Conservation (phyloP, 331 rosid species). For the Cydonia oblonga region DNA sequence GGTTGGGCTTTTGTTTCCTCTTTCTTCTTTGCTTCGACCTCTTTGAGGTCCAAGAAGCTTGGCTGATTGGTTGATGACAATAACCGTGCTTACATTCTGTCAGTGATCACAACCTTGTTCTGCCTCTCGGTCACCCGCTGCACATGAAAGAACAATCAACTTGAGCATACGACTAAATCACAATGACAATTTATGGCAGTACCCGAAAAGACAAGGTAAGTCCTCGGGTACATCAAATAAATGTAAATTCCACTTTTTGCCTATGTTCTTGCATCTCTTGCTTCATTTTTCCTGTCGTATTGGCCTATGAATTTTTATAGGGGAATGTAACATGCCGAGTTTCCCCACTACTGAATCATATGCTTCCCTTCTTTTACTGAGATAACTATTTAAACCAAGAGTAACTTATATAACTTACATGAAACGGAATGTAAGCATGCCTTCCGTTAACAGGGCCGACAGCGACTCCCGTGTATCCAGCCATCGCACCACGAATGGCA, state of each 20-base stretch:
- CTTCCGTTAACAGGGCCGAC: slow-evolving; percentile 42
- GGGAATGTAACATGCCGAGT: not conserved
- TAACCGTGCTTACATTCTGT: slow-evolving; percentile 50
- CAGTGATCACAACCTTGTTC: slow-evolving; percentile 7
- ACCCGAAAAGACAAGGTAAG: not conserved
- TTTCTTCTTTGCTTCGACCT: not conserved
- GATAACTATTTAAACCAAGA: not conserved
- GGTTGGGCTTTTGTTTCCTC: not conserved
- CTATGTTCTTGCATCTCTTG: not conserved
- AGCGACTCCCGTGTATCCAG: slow-evolving; percentile 50
- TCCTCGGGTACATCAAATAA: not conserved
- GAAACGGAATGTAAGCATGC: slow-evolving; percentile 49
- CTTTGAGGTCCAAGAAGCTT: slow-evolving; percentile 28
- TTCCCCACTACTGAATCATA: not conserved
- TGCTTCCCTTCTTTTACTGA: not conserved
- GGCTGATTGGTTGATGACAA: slow-evolving; percentile 50
- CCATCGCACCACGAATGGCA: slow-evolving; percentile 53
- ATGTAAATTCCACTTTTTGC: not conserved
- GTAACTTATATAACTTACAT: slow-evolving; percentile 22
- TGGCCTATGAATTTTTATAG: not conserved
- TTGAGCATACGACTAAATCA: not conserved
- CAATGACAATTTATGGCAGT: not conserved
- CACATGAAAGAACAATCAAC: not conserved
- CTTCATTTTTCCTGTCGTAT: not conserved
- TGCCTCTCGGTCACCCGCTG: slow-evolving; percentile 31